Conservation (phyloP, 352 stramenopile genomes). For the Globisporangium alternatum region DNA sequence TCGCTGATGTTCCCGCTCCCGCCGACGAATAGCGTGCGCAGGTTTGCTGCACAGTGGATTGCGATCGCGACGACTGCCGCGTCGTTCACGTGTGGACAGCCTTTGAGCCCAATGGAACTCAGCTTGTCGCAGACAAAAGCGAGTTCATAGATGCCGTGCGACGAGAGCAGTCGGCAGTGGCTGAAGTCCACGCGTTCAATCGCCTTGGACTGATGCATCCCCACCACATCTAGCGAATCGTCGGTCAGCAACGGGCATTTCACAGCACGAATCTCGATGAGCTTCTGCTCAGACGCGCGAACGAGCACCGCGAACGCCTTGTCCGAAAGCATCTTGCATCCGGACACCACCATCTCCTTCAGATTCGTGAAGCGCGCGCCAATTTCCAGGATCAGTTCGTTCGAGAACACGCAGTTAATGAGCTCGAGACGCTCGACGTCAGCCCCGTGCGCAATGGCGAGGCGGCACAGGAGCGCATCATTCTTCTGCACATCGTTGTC, state of each 20-base stretch:
- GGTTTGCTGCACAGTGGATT: conserved; percentile 22
- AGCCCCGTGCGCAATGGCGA: conserved; percentile 37
- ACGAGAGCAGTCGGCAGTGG: conserved; percentile 52
- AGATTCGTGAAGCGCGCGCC: conserved; percentile 31
- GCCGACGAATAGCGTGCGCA: conserved; percentile 43
- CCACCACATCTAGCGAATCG: conserved; percentile 24
- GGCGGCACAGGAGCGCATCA: conserved; percentile 22
- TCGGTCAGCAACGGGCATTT: conserved; percentile 59
- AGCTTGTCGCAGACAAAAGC: conserved; percentile 28
- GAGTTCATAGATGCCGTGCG: conserved; percentile 28
- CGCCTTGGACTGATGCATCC: conserved; percentile 27
- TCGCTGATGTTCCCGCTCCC: conserved; percentile 50
- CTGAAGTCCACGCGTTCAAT: conserved; percentile 55
- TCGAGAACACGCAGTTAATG: conserved; percentile 43
- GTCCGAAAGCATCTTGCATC: conserved; percentile 52
- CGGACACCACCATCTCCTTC: conserved; percentile 46
- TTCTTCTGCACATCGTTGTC: conserved; percentile 29
- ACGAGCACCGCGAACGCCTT: conserved; percentile 39
- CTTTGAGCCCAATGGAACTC: conserved; percentile 45
- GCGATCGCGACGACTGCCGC: conserved; percentile 32
- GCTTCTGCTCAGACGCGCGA: conserved; percentile 25
- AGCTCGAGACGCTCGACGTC: conserved; percentile 40
- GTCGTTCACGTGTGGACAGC: conserved; percentile 53
- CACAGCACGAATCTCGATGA: conserved; percentile 45
- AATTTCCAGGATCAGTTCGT: conserved; percentile 28